Evolutionary conservation across 1,139 yeast genomes (phyloP).

Genomic region (Pichia sp.): DNA sequence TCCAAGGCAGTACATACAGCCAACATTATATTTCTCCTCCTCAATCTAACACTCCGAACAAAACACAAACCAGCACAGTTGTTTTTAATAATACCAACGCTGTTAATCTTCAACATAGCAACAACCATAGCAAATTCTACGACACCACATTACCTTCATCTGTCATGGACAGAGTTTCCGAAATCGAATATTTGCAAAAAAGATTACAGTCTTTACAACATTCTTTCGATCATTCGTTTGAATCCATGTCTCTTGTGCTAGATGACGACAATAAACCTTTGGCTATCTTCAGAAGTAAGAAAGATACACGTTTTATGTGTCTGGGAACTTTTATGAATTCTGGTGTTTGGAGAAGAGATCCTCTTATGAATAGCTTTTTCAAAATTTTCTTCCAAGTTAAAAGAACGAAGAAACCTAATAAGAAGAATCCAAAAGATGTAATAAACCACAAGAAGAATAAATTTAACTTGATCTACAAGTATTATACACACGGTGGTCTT

Average conservation of each 20-base stretch:
- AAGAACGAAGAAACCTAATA: too few species aligned
- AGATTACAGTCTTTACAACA: conserved; percentile 6
- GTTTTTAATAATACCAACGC: neutral
- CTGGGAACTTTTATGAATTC: conserved; percentile 25
- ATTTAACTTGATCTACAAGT: conserved; percentile 2
- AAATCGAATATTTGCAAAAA: conserved; percentile 11
- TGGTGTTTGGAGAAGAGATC: conserved; percentile 28
- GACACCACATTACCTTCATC: neutral
- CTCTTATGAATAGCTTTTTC: conserved; percentile 22
- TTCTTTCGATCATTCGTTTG: conserved; percentile 6
- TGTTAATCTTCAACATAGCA: neutral
- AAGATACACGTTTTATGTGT: conserved; percentile 22
- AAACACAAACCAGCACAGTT: too few species aligned
- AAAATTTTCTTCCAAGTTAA: conserved; percentile 8
- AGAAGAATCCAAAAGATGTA: neutral
- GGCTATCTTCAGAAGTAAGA: conserved; percentile 20
- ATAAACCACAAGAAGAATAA: neutral
- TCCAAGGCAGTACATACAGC: too few species aligned
- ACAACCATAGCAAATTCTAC: neutral
- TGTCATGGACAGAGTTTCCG: neutral
- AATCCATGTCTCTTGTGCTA: conserved; percentile 23
- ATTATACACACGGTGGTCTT: neutral
- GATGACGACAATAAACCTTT: conserved; percentile 17
- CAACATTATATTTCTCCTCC: too few species aligned
- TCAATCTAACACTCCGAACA: too few species aligned